Evolutionary conservation across 371 early-diverging fungal genomes (phyloP).

Genomic region (Syncephalis plumigaleata): DNA sequence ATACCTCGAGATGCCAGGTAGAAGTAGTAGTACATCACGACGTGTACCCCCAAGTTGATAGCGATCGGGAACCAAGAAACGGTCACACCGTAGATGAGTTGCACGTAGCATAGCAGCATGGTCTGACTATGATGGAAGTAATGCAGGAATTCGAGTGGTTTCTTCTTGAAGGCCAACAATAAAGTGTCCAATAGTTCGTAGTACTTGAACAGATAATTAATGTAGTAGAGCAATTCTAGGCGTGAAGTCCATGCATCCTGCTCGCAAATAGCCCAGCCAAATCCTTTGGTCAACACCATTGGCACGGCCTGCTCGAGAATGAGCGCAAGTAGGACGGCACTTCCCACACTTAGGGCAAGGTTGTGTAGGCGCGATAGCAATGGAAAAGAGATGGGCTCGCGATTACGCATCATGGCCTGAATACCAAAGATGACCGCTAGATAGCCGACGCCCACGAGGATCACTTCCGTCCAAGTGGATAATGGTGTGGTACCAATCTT

Average conservation of each 20-base stretch:
- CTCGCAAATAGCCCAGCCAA: constrained; percentile 24
- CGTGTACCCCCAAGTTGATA: constrained; percentile 38
- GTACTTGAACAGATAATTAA: constrained; percentile 54
- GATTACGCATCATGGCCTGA: constrained; percentile 40
- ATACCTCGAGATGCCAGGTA: constrained; percentile 20
- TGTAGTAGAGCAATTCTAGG: constrained; percentile 39
- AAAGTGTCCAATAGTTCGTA: constrained; percentile 53
- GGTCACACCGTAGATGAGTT: constrained; percentile 11
- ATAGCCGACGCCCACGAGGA: constrained; percentile 30
- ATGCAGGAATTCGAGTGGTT: constrained; percentile 40
- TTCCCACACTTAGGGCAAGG: constrained; percentile 41
- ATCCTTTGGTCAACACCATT: background rate
- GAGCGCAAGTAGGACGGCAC: constrained; percentile 36
- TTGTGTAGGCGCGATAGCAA: constrained; percentile 56
- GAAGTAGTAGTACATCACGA: constrained; percentile 48
- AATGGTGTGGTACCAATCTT: constrained; percentile 38
- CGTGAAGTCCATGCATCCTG: constrained; percentile 28
- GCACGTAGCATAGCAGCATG: constrained; percentile 6
- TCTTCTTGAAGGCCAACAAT: constrained; percentile 48
- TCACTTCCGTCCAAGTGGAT: constrained; percentile 43
- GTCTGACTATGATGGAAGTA: constrained; percentile 41
- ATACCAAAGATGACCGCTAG: constrained; percentile 54
- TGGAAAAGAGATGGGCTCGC: constrained; percentile 41
- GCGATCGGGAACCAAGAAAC: constrained; percentile 26
- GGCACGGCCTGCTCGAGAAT: constrained; percentile 1